Percentiles rank a stretch among this genome's conserved stretches.
These are phyloP conservation scores for Metschnikowia drakensbergensis DNA, from an alignment of 805 yeast species.

Conservation along the genomic window DNA sequence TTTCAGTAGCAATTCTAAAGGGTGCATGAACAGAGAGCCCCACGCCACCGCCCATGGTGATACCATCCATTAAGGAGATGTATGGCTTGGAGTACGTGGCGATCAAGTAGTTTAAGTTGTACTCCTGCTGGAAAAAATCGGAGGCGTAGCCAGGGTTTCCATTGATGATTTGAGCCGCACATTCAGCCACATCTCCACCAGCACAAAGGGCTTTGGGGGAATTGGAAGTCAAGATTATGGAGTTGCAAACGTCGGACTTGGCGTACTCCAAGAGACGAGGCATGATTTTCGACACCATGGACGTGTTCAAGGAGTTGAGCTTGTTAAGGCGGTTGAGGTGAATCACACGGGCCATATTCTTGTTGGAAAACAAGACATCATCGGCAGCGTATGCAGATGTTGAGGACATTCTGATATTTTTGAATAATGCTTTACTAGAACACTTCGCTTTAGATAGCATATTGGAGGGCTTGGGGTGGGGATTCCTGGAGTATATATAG, in stretches of 20 bases:
- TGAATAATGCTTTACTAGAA: constrained; percentile 7
- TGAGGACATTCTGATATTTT: constrained; percentile 20
- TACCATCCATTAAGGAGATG: constrained; percentile 83
- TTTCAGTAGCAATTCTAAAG: constrained; percentile 89
- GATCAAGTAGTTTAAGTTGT: constrained; percentile 71
- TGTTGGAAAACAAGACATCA: constrained; percentile 62
- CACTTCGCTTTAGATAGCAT: constrained; percentile 14
- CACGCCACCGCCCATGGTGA: constrained; percentile 98
- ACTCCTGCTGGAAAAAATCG: constrained; percentile 74
- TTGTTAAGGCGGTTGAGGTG: constrained; percentile 77
- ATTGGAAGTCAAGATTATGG: constrained; percentile 64
- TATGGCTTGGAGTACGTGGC: constrained; percentile 86
- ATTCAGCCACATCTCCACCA: constrained; percentile 90
- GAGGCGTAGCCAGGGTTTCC: constrained; percentile 48
- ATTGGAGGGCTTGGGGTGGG: constrained; percentile 6
- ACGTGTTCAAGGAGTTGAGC: constrained; percentile 75
- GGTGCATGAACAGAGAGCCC: constrained; percentile 89
- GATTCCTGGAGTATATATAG: constrained; percentile 13
- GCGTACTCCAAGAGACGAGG: constrained; percentile 76
- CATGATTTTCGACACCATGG: constrained; percentile 68
- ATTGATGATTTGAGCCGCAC: constrained; percentile 56
- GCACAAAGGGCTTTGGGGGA: constrained; percentile 81
- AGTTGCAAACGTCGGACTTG: constrained; percentile 59
- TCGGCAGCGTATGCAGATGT: constrained; percentile 26
- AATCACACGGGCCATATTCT: constrained; percentile 65